These are phyloP conservation scores for Starmera stellimalicola DNA, from an alignment of 1,139 yeast genomes.

Conservation along the genomic window DNA sequence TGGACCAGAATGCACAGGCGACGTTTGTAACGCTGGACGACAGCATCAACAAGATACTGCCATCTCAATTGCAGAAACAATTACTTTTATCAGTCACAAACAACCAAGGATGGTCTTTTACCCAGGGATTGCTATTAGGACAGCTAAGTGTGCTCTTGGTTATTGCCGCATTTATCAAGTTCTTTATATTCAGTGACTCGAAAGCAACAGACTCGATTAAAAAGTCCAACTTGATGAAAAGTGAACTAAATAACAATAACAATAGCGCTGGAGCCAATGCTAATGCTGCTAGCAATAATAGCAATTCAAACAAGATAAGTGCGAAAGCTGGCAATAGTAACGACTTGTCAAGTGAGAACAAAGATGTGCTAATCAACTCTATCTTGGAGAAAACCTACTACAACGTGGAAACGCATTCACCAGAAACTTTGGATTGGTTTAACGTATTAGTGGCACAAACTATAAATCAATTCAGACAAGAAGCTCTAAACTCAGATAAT, in stretches of 20 bases:
- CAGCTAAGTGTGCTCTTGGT: constrained; percentile 75
- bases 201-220: constrained; percentile 23
- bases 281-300: too few species aligned
- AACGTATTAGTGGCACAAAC: constrained; percentile 90
- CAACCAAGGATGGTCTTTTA: constrained; percentile 45
- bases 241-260: constrained; percentile 13
- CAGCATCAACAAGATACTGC: constrained; percentile 23
- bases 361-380: constrained; percentile 24
- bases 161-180: constrained; percentile 68
- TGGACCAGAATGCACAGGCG: constrained; percentile 15
- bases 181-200: constrained; percentile 81
- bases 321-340: constrained; percentile 11
- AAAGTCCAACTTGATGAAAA: constrained; percentile 23
- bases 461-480: constrained; percentile 75
- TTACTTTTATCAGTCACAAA: constrained; percentile 14
- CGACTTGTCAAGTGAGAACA: constrained; percentile 20
- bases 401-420: constrained; percentile 75
- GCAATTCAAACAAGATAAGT: too few species aligned
- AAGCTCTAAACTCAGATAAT: constrained; percentile 77
- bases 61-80: constrained; percentile 24
- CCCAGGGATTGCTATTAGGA: constrained; percentile 73
- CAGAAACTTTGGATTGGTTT: constrained; percentile 96
- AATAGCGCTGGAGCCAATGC: too few species aligned
- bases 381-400: constrained; percentile 88
- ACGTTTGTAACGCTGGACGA: constrained; percentile 25